Percentiles rank a stretch among this genome's conserved stretches.
Evolutionary conservation across 129 eudicot genomes (phyloP).

Genomic region (Mikania micrantha): DNA sequence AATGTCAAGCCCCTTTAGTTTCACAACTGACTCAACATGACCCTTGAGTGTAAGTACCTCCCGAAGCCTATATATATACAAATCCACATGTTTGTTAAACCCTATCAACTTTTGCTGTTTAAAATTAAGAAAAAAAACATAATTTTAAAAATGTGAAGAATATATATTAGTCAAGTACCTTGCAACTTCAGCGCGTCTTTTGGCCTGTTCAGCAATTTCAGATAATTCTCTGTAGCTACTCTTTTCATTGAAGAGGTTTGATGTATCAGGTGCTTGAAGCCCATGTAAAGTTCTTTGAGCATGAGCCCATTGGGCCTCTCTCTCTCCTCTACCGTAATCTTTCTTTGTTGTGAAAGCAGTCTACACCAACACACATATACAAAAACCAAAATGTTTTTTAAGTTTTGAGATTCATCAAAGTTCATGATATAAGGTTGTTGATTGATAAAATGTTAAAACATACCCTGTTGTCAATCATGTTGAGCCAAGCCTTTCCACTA

Average conservation of each 20-base stretch:
- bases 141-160: neutral
- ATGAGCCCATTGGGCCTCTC: constrained; percentile 79
- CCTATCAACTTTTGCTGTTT: neutral
- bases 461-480: constrained; percentile 54
- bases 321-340: constrained; percentile 63
- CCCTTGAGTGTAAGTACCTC: constrained; percentile 8
- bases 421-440: neutral
- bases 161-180: constrained; percentile 27
- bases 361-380: constrained; percentile 16
- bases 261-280: constrained; percentile 37
- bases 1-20: constrained; percentile 6
- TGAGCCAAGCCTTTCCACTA: constrained; percentile 81
- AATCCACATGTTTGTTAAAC: neutral
- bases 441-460: neutral
- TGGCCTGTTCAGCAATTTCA: constrained; percentile 70
- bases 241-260: constrained; percentile 27
- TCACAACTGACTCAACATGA: constrained; percentile 10
- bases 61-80: neutral
- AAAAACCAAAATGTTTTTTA: neutral
- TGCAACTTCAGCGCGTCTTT: constrained; percentile 36
- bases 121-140: too few species aligned
- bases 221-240: constrained; percentile 40
- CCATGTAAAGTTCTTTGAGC: constrained; percentile 80
- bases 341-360: constrained; percentile 76
- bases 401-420: neutral